phyloP scores from a whole-genome alignment of 75 land plant genomes.

The Pseudotsuga menziesii region DNA sequence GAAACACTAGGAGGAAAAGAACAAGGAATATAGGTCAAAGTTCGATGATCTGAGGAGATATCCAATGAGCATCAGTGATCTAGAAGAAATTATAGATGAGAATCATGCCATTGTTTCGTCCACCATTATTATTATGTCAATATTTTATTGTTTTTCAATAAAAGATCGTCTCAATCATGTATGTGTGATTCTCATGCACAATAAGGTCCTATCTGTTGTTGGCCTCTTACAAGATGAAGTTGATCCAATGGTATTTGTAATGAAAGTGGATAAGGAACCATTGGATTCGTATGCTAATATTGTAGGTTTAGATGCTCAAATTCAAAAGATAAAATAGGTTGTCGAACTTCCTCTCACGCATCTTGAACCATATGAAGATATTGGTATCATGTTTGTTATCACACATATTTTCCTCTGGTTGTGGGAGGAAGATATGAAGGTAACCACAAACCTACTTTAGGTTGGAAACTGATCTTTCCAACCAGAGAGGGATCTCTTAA shows the following conservation, averaged over 20 bases:
- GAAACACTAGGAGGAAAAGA: conserved; percentile 83
- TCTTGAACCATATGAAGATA: conserved; percentile 83
- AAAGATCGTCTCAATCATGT: conserved; percentile 91
- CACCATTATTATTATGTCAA: conserved; percentile 88
- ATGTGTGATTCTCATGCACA: conserved; percentile 17
- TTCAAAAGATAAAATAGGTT: conserved; percentile 88
- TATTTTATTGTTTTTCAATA: conserved; percentile 81
- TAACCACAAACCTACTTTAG: too few relatives aligned
- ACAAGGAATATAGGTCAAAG: conserved; percentile 84
- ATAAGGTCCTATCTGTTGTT: conserved; percentile 81
- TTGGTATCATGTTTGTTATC: conserved; percentile 84
- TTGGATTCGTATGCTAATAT: conserved; percentile 92
- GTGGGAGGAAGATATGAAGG: too few relatives aligned
- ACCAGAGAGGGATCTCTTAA: too few relatives aligned
- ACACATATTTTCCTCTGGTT: too few relatives aligned
- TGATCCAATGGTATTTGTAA: conserved; percentile 89
- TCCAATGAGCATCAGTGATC: conserved; percentile 83
- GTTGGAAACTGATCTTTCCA: too few relatives aligned
- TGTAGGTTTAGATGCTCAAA: conserved; percentile 90
- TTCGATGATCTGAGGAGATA: conserved; percentile 79
- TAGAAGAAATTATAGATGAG: conserved; percentile 92
- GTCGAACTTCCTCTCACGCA: conserved; percentile 91
- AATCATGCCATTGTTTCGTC: conserved; percentile 87
- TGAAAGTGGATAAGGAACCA: conserved; percentile 94
- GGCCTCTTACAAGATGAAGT: conserved; percentile 89